phyloP scores from a whole-genome alignment of 139 green algal genomes.

The Astrephomene gubernaculifera region DNA sequence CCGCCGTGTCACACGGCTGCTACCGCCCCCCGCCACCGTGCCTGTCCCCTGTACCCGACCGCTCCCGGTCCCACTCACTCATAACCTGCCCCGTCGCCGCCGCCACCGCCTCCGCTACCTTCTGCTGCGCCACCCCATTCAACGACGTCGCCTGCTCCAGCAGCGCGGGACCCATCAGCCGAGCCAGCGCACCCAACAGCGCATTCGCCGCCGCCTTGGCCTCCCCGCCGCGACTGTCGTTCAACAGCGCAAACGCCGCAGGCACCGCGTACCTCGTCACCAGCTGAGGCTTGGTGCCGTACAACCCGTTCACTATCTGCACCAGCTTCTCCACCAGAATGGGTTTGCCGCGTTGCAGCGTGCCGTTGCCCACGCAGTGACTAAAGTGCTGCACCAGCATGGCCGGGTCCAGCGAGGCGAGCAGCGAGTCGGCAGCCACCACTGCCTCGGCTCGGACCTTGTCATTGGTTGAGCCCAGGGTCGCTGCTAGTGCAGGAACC shows the following conservation, averaged over 20 bases:
- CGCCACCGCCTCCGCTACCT: slow-evolving; percentile 46
- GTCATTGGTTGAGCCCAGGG: slow-evolving; percentile 68
- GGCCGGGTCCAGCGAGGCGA: slow-evolving; percentile 41
- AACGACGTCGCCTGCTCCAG: slow-evolving; percentile 44
- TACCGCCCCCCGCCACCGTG: too few relatives aligned
- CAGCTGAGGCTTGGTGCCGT: slow-evolving; percentile 54
- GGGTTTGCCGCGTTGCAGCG: slow-evolving; percentile 55
- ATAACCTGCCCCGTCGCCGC: slow-evolving; percentile 2
- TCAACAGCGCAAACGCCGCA: slow-evolving; percentile 42
- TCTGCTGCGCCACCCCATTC: slow-evolving; percentile 48
- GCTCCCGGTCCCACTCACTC: background rate
- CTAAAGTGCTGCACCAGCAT: slow-evolving; percentile 72
- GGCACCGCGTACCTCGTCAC: slow-evolving; percentile 54
- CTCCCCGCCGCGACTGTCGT: slow-evolving; percentile 45
- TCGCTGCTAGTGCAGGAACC: slow-evolving; percentile 65
- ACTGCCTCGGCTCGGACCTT: slow-evolving; percentile 57
- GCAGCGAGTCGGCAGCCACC: slow-evolving; percentile 54
- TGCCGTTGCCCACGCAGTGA: slow-evolving; percentile 64
- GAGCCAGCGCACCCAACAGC: slow-evolving; percentile 44
- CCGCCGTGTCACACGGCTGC: too few relatives aligned
- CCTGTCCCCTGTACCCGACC: too few relatives aligned
- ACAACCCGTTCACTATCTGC: slow-evolving; percentile 44
- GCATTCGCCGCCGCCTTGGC: slow-evolving; percentile 29
- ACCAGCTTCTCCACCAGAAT: slow-evolving; percentile 67
- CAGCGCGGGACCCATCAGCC: slow-evolving; percentile 46